Conservation (phyloP, 805 yeast species). For the Hanseniaspora meyeri region DNA sequence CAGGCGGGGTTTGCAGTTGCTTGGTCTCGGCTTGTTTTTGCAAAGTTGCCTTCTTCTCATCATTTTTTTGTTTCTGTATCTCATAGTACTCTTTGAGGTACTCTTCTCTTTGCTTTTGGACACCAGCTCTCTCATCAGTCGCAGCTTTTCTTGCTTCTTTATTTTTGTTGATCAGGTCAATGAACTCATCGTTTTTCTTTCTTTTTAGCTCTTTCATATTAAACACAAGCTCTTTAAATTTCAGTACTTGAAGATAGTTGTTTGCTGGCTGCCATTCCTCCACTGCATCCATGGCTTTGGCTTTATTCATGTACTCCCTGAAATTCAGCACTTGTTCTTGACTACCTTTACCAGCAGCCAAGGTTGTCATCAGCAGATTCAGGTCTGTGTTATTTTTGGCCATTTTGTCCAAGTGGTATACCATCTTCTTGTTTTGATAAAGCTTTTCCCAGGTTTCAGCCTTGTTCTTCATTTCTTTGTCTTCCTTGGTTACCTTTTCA, state of each 20-base stretch:
- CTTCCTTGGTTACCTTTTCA: background rate
- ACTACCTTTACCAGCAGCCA: conserved; percentile 71
- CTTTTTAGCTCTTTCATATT: conserved; percentile 14
- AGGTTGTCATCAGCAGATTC: conserved; percentile 64
- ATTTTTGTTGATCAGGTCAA: conserved; percentile 16
- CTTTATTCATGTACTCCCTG: conserved; percentile 68
- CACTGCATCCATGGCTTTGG: conserved; percentile 58
- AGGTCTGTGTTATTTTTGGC: conserved; percentile 62
- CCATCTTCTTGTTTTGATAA: conserved; percentile 61
- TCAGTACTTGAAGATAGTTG: conserved; percentile 10
- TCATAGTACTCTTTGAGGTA: background rate
- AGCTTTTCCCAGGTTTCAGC: background rate
- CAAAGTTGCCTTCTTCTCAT: background rate
- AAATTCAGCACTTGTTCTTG: conserved; percentile 62
- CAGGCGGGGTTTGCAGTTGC: background rate
- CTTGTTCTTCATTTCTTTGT: background rate
- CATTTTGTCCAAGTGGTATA: conserved; percentile 68
- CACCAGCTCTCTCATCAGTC: conserved; percentile 18
- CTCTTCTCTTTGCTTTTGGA: conserved; percentile 16
- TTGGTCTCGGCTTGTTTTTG: background rate
- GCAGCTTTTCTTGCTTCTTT: conserved; percentile 12
- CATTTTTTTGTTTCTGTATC: conserved; percentile 11
- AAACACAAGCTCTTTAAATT: conserved; percentile 19
- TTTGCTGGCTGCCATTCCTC: conserved; percentile 27
- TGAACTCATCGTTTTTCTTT: conserved; percentile 16